These are phyloP conservation scores for Prunus padus DNA, from an alignment of 306 rosid species.

Conservation along the genomic window DNA sequence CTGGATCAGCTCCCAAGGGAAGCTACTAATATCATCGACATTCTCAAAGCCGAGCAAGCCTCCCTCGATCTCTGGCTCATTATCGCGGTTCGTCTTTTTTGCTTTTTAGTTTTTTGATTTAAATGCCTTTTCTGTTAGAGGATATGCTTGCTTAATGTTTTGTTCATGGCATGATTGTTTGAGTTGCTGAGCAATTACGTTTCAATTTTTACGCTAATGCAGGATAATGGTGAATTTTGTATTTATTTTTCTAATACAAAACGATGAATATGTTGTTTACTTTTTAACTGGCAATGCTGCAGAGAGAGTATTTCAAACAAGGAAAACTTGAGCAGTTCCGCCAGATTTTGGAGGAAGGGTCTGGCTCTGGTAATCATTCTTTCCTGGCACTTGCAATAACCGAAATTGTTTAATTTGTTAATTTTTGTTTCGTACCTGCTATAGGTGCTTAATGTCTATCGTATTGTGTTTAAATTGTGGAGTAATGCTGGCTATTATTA, in stretches of 20 bases:
- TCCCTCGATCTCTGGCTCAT: constrained; percentile 99
- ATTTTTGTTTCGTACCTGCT: not conserved
- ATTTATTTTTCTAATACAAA: not conserved
- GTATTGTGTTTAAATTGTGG: not conserved
- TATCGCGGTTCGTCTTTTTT: constrained; percentile 62
- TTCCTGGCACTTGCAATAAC: not conserved
- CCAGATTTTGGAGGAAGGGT: constrained; percentile 95
- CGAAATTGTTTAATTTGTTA: not conserved
- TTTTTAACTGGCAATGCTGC: constrained; percentile 25
- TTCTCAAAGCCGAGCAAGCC: constrained; percentile 98
- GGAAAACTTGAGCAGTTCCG: constrained; percentile 89
- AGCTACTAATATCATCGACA: constrained; percentile 92
- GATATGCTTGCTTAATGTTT: too few species aligned
- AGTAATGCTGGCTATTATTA: not conserved
- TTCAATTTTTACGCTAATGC: not conserved
- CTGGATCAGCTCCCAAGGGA: constrained; percentile 95
- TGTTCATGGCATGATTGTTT: too few species aligned
- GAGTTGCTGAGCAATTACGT: too few species aligned
- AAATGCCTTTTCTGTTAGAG: not conserved
- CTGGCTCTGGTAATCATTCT: constrained; percentile 74
- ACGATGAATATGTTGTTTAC: not conserved
- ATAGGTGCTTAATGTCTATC: not conserved
- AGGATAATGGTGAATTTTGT: not conserved
- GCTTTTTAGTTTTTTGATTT: not conserved
- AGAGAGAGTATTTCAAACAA: constrained; percentile 98